Percentiles rank a stretch among this genome's conserved stretches.
Evolutionary conservation across 768 basidiomycete species (phyloP).

Genomic region (Boletus sp.): DNA sequence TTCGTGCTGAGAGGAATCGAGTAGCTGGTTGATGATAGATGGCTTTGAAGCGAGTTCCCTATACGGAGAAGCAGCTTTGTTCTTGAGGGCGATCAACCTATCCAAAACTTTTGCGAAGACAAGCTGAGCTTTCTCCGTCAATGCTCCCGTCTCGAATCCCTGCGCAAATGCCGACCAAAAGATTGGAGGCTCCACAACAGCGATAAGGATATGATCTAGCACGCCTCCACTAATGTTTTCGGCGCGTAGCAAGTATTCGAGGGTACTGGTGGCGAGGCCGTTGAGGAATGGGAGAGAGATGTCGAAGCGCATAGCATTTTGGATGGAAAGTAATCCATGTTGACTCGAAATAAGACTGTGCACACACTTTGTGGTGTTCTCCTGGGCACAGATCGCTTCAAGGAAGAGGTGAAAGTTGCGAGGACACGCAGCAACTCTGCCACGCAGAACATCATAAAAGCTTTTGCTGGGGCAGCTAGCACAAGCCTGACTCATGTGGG

Average conservation of each 20-base stretch:
- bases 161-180: slow-evolving; percentile 44
- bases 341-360: slow-evolving; percentile 35
- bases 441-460: slow-evolving; percentile 36
- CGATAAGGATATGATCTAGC: slow-evolving; percentile 39
- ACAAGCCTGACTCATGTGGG: slow-evolving; percentile 18
- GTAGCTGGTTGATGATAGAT: slow-evolving; percentile 25
- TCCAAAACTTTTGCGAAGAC: slow-evolving; percentile 51
- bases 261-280: slow-evolving; percentile 35
- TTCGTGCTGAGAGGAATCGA: slow-evolving; percentile 25
- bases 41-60: slow-evolving; percentile 38
- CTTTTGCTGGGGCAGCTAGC: slow-evolving; percentile 32
- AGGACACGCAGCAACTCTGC: slow-evolving; percentile 26
- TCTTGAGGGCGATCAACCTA: slow-evolving; percentile 42
- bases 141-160: slow-evolving; percentile 33
- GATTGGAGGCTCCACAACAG: slow-evolving; percentile 50
- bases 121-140: slow-evolving; percentile 37
- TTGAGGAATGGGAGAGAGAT: slow-evolving; percentile 44
- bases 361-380: slow-evolving; percentile 39
- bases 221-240: slow-evolving; percentile 43
- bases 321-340: slow-evolving; percentile 40
- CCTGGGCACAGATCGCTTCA: slow-evolving; percentile 44
- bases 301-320: slow-evolving; percentile 43
- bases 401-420: slow-evolving; percentile 38
- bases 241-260: slow-evolving; percentile 41
- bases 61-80: slow-evolving; percentile 35